Evolutionary conservation across 139 green algal species (phyloP).

Genomic region (Picochlorum sp.): DNA sequence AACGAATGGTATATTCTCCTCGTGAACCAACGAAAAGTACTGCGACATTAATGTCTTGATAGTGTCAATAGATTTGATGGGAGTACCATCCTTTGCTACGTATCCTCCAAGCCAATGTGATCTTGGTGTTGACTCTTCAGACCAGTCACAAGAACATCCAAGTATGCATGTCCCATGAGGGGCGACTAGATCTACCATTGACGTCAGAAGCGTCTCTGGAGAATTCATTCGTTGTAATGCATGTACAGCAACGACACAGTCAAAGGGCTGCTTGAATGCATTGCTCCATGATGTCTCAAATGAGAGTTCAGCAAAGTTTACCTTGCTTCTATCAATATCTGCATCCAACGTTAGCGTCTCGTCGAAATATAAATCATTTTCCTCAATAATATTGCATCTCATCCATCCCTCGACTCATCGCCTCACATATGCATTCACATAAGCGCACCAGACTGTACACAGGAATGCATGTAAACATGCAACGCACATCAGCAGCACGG

Average conservation of each 20-base stretch:
- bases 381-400: slow-evolving; percentile 41
- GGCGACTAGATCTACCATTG: slow-evolving; percentile 36
- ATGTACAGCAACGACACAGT: slow-evolving; percentile 64
- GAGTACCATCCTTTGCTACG: slow-evolving; percentile 20
- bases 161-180: slow-evolving; percentile 45
- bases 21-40: slow-evolving; percentile 30
- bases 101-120: slow-evolving; percentile 50
- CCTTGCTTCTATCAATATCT: slow-evolving; percentile 36
- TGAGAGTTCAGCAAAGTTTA: slow-evolving; percentile 28
- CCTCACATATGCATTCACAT: not conserved
- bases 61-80: slow-evolving; percentile 28
- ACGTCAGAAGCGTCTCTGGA: slow-evolving; percentile 39
- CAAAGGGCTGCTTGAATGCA: slow-evolving; percentile 44
- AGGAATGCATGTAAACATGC: not conserved
- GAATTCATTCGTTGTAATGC: slow-evolving; percentile 63
- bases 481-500: slow-evolving; percentile 27
- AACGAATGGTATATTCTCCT: slow-evolving; percentile 46
- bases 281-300: slow-evolving; percentile 48
- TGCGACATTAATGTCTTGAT: slow-evolving; percentile 21
- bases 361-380: slow-evolving; percentile 53
- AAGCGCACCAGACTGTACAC: not conserved
- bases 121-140: slow-evolving; percentile 45
- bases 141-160: slow-evolving; percentile 60
- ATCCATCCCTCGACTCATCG: slow-evolving; percentile 38
- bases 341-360: slow-evolving; percentile 20